Percentiles rank a stretch among this genome's conserved stretches.
phyloP scores from a whole-genome alignment of 1,284 basidiomycete genomes.

The Microbotryum silenes-acaulis region DNA sequence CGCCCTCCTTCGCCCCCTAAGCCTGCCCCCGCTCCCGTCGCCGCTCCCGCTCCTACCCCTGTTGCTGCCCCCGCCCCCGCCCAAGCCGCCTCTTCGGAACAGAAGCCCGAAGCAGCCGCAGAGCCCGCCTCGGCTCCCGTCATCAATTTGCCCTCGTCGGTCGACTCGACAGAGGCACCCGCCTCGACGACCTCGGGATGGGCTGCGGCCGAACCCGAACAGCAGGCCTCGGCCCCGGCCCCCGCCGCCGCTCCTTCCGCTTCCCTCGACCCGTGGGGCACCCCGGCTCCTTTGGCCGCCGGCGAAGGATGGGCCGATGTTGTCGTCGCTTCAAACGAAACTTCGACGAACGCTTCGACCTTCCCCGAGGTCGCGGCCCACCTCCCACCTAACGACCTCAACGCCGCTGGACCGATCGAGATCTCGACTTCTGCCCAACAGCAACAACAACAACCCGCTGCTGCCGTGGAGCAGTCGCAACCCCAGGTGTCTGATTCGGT shows the following conservation, averaged over 20 bases:
- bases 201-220: neutral
- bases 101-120: slow-evolving; percentile 3
- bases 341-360: slow-evolving; percentile 15
- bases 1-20: slow-evolving; percentile 29
- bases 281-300: slow-evolving; percentile 30
- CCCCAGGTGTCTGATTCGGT: slow-evolving; percentile 10
- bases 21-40: slow-evolving; percentile 16
- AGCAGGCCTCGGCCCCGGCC: slow-evolving; percentile 8
- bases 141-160: slow-evolving; percentile 18
- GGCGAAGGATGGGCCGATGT: slow-evolving; percentile 37
- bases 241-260: slow-evolving; percentile 30
- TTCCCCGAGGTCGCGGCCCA: slow-evolving; percentile 28
- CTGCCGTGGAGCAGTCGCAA: neutral
- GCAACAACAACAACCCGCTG: neutral
- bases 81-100: neutral
- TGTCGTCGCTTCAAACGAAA: slow-evolving; percentile 24
- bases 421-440: slow-evolving; percentile 14
- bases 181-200: slow-evolving; percentile 17
- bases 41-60: slow-evolving; percentile 3
- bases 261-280: slow-evolving; percentile 36
- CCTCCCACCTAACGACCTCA: slow-evolving; percentile 30
- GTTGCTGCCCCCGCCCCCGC: slow-evolving; percentile 7
- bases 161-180: slow-evolving; percentile 10
- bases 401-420: slow-evolving; percentile 34
- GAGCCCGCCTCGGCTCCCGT: slow-evolving; percentile 9